phyloP scores from a whole-genome alignment of 371 early-diverging fungal genomes.

The Dinochytrium kinnereticum region DNA sequence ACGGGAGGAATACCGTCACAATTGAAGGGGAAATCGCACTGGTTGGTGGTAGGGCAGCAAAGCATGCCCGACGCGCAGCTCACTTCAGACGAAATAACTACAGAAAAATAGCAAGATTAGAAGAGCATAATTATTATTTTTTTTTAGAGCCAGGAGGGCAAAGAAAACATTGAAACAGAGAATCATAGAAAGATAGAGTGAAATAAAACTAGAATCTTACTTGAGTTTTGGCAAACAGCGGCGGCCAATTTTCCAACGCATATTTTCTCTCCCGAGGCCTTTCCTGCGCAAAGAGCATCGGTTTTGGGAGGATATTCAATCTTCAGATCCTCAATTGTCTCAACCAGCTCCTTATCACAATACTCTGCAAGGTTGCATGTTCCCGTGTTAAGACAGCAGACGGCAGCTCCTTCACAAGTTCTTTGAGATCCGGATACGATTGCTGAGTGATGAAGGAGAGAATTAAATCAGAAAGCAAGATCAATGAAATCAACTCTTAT shows the following conservation, averaged over 20 bases:
- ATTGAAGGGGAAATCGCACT: neutral
- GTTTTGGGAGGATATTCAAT: neutral
- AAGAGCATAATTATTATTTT: no score
- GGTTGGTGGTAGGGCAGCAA: constrained; percentile 5
- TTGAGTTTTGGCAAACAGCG: neutral
- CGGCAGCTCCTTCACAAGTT: neutral
- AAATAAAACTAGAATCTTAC: no score
- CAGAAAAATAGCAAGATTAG: neutral
- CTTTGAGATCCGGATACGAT: neutral
- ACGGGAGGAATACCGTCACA: neutral
- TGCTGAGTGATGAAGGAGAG: neutral
- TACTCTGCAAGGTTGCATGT: constrained; percentile 3
- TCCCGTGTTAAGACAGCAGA: neutral
- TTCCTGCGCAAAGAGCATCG: neutral
- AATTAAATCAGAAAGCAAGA: no score
- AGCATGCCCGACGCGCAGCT: constrained; percentile 7
- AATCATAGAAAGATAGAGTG: no score
- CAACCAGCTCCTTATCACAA: neutral
- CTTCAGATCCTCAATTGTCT: neutral
- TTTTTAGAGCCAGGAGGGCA: no score
- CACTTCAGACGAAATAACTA: neutral
- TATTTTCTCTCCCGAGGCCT: neutral
- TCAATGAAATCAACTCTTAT: no score
- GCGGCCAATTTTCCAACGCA: neutral
- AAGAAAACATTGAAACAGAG: no score